Percentiles rank a stretch among this genome's conserved stretches.
Conservation (phyloP, 2,329 filamentous ascomycete genomes). For the Fusarium cicatricum region DNA sequence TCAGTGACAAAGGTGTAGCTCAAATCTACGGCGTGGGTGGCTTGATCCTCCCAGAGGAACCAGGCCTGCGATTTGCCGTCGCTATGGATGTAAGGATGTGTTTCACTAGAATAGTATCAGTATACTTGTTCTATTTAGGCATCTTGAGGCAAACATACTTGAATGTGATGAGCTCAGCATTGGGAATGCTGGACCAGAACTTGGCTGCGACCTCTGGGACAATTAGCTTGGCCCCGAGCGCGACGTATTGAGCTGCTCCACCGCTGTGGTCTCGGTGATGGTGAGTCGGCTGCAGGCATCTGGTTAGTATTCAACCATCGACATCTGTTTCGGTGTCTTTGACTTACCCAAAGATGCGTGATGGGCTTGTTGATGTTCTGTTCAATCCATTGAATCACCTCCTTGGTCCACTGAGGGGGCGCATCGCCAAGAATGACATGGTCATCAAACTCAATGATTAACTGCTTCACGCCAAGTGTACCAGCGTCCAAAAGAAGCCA, state of each 20-base stretch:
- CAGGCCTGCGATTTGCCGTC: constrained; percentile 11
- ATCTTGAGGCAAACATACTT: background rate
- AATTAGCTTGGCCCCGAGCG: constrained; percentile 6
- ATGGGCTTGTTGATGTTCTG: constrained; percentile 16
- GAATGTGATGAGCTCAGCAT: constrained; percentile 12
- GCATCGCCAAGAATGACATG: constrained; percentile 27
- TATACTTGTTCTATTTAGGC: rapidly evolving
- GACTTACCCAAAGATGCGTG: constrained; percentile 14
- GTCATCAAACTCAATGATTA: constrained; percentile 27
- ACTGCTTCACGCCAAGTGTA: constrained; percentile 17
- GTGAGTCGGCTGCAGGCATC: constrained; percentile 11
- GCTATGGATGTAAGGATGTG: constrained; percentile 11
- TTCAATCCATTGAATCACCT: constrained; percentile 19
- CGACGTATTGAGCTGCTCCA: constrained; percentile 10
- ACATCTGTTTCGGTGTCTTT: rapidly evolving
- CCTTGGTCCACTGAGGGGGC: background rate
- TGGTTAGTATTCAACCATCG: background rate
- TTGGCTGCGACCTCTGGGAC: constrained; percentile 11
- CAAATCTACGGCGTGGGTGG: constrained; percentile 17
- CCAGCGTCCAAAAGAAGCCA: constrained; percentile 20
- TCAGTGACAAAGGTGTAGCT: constrained; percentile 18
- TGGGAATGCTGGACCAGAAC: constrained; percentile 20
- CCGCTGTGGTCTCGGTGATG: constrained; percentile 27
- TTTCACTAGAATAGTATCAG: constrained; percentile 4
- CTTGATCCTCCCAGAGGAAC: constrained; percentile 21